These are phyloP conservation scores for Blastomyces parvus DNA, from an alignment of 2,329 filamentous ascomycete genomes.

Conservation along the genomic window DNA sequence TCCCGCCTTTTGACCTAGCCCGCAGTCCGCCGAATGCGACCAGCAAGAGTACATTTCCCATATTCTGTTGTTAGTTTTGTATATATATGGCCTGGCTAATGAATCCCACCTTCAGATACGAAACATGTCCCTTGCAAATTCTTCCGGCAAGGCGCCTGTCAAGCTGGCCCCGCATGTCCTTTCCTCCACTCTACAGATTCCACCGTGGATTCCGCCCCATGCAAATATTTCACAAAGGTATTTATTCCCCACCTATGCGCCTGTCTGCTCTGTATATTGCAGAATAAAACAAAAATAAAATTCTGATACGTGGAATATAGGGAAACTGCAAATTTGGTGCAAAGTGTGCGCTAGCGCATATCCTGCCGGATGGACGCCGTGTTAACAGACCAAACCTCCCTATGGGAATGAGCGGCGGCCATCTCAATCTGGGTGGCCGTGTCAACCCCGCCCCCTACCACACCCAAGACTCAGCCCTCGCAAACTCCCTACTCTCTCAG, in stretches of 20 bases:
- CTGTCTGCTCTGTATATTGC: background rate
- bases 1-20: slow-evolving; percentile 34
- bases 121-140: slow-evolving; percentile 99
- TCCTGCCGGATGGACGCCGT: slow-evolving; percentile 83
- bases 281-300: background rate
- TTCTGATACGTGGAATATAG: slow-evolving; percentile 39
- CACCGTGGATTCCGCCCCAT: slow-evolving; percentile 72
- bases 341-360: slow-evolving; percentile 94
- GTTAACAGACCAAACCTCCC: slow-evolving; percentile 62
- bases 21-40: slow-evolving; percentile 39
- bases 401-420: slow-evolving; percentile 39
- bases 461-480: slow-evolving; percentile 61
- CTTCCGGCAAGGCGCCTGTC: slow-evolving; percentile 91
- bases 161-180: slow-evolving; percentile 90
- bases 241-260: slow-evolving; percentile 22
- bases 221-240: slow-evolving; percentile 99
- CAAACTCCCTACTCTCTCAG: slow-evolving; percentile 59
- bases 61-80: background rate
- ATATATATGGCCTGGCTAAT: background rate
- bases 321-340: slow-evolving; percentile 98
- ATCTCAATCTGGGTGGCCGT: slow-evolving; percentile 57
- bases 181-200: slow-evolving; percentile 89
- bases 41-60: slow-evolving; percentile 30
- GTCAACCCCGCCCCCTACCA: slow-evolving; percentile 56
- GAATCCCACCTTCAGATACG: slow-evolving; percentile 53